These are phyloP conservation scores for Mucuna pruriens DNA, from an alignment of 306 rosid genomes.

Conservation along the genomic window DNA sequence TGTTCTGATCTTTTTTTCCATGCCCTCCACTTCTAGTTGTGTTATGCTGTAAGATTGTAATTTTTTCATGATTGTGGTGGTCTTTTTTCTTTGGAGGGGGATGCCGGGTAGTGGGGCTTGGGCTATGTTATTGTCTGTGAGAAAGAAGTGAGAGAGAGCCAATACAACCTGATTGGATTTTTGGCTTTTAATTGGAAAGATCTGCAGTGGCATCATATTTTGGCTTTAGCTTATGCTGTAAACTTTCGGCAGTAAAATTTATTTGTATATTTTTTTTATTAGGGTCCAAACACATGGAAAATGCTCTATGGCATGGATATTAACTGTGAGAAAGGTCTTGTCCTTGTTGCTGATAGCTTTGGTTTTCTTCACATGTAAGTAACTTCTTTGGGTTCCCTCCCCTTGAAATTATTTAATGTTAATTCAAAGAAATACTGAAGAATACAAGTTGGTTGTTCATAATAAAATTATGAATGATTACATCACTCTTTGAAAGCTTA, in stretches of 20 bases:
- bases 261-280: slow-evolving; percentile 36
- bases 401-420: not conserved
- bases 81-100: not conserved
- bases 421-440: not conserved
- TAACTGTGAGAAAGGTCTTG: slow-evolving; percentile 73
- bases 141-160: slow-evolving; percentile 1
- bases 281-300: slow-evolving; percentile 82
- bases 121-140: not conserved
- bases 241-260: slow-evolving; percentile 1
- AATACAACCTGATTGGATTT: not conserved
- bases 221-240: not conserved
- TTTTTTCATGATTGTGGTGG: not conserved
- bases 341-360: slow-evolving; percentile 83
- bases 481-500: not conserved
- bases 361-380: slow-evolving; percentile 84
- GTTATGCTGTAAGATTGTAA: not conserved
- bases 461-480: not conserved
- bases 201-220: not conserved
- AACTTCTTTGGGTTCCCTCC: not conserved
- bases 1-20: not conserved
- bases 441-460: not conserved
- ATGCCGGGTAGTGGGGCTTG: not conserved
- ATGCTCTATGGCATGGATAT: slow-evolving; percentile 98
- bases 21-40: not conserved
- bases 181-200: not conserved